Evolutionary conservation across 2,329 filamentous ascomycete species (phyloP).

Genomic region (Periconia sp.): DNA sequence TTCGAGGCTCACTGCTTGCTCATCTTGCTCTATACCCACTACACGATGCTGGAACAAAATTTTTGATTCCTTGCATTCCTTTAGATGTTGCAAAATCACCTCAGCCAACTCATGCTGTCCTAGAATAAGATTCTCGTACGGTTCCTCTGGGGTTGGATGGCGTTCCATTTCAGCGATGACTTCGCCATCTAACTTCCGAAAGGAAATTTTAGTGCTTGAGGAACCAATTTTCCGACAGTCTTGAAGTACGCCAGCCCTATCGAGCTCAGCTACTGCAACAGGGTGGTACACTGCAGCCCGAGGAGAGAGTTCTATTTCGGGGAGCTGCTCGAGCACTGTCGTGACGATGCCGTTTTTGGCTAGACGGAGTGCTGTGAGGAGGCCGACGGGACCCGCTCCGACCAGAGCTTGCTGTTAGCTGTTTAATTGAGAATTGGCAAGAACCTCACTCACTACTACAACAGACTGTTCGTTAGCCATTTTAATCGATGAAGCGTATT

Average conservation of each 20-base stretch:
- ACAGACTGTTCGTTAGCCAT: not conserved
- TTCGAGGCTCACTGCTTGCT: not conserved
- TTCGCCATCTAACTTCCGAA: constrained; percentile 9
- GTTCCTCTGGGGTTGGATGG: constrained; percentile 21
- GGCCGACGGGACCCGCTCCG: constrained; percentile 12
- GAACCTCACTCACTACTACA: not conserved
- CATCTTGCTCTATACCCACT: constrained; percentile 1
- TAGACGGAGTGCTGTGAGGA: constrained; percentile 5
- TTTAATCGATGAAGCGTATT: no score
- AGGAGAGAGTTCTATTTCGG: constrained; percentile 10
- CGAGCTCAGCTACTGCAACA: constrained; percentile 10
- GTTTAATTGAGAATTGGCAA: not conserved
- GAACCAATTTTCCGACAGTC: constrained; percentile 8
- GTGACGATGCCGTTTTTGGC: constrained; percentile 5
- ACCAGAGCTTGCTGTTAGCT: not conserved
- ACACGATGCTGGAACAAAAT: constrained; percentile 7
- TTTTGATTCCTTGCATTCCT: not conserved
- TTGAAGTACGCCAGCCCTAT: constrained; percentile 7
- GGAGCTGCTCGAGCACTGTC: constrained; percentile 6
- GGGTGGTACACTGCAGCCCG: constrained; percentile 11
- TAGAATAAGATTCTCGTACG: constrained; percentile 22
- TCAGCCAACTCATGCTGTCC: constrained; percentile 21
- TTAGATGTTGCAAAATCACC: constrained; percentile 20
- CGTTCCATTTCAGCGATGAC: constrained; percentile 11
- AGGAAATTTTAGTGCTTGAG: constrained; percentile 7